Evolutionary conservation across 768 basidiomycete species (phyloP), one percentile per base, ranked within the genome.

Genomic region (Neoboletus brunneissimus): DNA sequence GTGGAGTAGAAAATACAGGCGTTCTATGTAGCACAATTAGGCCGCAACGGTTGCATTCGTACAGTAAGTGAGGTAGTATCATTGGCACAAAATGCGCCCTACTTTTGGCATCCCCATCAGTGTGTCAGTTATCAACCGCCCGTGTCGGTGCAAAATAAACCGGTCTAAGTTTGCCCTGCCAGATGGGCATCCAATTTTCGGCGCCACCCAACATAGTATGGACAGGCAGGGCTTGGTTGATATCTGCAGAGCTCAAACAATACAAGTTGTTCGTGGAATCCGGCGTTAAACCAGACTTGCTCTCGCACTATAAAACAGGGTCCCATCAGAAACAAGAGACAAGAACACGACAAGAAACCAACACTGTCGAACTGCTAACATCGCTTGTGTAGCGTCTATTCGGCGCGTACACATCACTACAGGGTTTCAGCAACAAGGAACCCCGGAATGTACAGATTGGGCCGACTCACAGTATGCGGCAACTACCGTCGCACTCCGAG

Each of bases 221-320:
- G 86, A 61, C 84, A 82, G 16, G 75, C 63, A 4, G 79, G 79
- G 22, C 77, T 77, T 13, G 88, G 87, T 25, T 76, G 76, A 57
- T 89, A 90, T 68, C 79, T 77, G 68, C 88, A 90, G 32, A 89
- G 76, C 64, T 86, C 86, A 53, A 88, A 90, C 46, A 91, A 74
- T 34, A 88, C 83, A 27, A 91, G 79, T 62, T 91, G 88, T 72
- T 89, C 86, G 55, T 87, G 83, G 70, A 90, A 89, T 43, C 88
- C 88, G n/a, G 86, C 81, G 58, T 83, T 87, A 57, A 83, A 81
- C 87, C 88, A 89, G 51, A 89, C 87, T 64, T 89, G 86, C 70
- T 88, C 84, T 48, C 88, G 85, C 47, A 82, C 88, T 89, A 62
- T 40, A 15, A 35, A 49, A 23, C 16, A 29, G 37, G 16, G 13